Base-by-base conservation (phyloP, 108 stramenopile species). In the Heterococcus sp. region DNA sequence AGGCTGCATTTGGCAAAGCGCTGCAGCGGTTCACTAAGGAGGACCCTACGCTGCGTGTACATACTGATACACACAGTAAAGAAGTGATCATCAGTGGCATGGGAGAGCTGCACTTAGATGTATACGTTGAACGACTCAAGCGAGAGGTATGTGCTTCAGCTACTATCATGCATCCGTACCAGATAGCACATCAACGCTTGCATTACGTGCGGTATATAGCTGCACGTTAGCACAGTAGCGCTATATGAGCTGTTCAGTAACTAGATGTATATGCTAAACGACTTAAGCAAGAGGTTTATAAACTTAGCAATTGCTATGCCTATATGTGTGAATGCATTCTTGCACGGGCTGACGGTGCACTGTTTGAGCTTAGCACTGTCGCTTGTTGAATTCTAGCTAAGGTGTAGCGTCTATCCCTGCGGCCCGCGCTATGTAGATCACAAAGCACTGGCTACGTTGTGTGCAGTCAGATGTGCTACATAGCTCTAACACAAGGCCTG, bases 51-150 rank as follows among this genome's bases (percentile, higher is more conserved):
- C 88, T 99, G 8, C 90, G 95, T 32, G 93, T 98, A 2, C 86
- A 87, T 84, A 90, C 95, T 26, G 97, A 99, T 84, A 69, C 73
- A 3, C 93, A 97, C 69, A 96, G 95, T 32, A 95, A 95, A 74
- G 95, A 99, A 86, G 97, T 97, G 28, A 93, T 99, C 75, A 80
- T 98, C 28, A 93, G 92, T 84, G 98, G 98, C n/a, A 99, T 99
- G 98, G 98, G 98, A 38, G 98, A 99, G 85, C 90, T 99, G 3
- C 98, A 99, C 82, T 88, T 99, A 35, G 98, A 99, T 83, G 84
- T 99, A 2, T 99, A 99, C 89, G 89, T 98, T 71, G 98, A 99
- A 87, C 93, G 98, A 2, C 93, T 99, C 93, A 93, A 84, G 74
- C 76, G 68, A 37, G 64, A 1, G 37, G 37, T 38, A 26, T 27